A percentile compares a stretch with the other conserved stretches of the same genome.
Conservation (phyloP, 2,329 filamentous ascomycete species). For the Nakataea oryzae region DNA sequence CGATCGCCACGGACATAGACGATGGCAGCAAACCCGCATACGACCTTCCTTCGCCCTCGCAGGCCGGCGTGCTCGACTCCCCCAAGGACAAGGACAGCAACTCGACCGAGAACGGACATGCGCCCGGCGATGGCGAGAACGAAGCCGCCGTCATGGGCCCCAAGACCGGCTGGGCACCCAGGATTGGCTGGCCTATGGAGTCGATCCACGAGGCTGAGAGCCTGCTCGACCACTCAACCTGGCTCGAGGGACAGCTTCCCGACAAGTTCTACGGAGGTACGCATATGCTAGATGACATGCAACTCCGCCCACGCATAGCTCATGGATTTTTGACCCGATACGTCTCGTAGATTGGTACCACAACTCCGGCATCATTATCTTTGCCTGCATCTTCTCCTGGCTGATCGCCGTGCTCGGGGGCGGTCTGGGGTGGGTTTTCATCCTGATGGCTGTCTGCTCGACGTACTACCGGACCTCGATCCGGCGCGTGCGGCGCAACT, state of each 20-base stretch:
- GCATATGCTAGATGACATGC: constrained; percentile 11
- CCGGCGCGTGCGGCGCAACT: constrained; percentile 86
- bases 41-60: constrained; percentile 66
- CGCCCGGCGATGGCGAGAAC: constrained; percentile 45
- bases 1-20: constrained; percentile 70
- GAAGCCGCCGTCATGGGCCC: constrained; percentile 42
- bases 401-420: constrained; percentile 81
- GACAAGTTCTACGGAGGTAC: constrained; percentile 84
- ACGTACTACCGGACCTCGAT: constrained; percentile 97
- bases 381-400: constrained; percentile 87
- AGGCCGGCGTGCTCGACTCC: constrained; percentile 53
- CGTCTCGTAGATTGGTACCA: constrained; percentile 78
- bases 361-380: constrained; percentile 87
- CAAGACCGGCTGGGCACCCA: constrained; percentile 77
- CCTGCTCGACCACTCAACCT: constrained; percentile 78
- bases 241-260: constrained; percentile 71
- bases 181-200: constrained; percentile 62
- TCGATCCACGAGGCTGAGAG: constrained; percentile 50
- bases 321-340: constrained; percentile 4
- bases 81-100: constrained; percentile 38
- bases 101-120: constrained; percentile 34
- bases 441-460: constrained; percentile 83
- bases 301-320: background rate
- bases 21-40: constrained; percentile 60
- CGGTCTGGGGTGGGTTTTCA: constrained; percentile 83